Evolutionary conservation across 805 yeast species (phyloP).

Genomic region (Hanseniaspora thailandica): DNA sequence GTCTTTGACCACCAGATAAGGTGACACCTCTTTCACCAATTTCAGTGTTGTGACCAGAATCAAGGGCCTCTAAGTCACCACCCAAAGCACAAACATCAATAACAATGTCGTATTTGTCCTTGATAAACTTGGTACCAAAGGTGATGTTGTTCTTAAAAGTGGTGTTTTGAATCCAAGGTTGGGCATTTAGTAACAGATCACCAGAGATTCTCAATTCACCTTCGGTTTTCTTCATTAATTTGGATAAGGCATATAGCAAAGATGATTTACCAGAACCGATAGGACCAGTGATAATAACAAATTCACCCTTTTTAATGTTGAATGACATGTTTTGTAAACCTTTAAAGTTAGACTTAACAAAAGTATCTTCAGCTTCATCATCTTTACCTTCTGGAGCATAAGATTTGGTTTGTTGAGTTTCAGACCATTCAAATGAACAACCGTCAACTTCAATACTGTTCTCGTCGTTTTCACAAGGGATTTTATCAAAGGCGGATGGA

Average conservation of each 20-base stretch:
- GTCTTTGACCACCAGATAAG: constrained; percentile 67
- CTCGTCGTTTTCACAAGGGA: constrained; percentile 17
- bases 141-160: constrained; percentile 54
- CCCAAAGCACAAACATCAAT: constrained; percentile 49
- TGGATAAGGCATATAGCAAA: constrained; percentile 41
- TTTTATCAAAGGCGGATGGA: constrained; percentile 11
- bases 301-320: constrained; percentile 42
- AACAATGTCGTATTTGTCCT: constrained; percentile 38
- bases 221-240: background rate
- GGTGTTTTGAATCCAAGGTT: constrained; percentile 64
- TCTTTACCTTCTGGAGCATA: background rate
- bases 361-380: background rate
- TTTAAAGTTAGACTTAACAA: background rate
- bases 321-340: constrained; percentile 32
- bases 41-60: constrained; percentile 57
- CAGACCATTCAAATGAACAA: constrained; percentile 51
- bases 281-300: constrained; percentile 54
- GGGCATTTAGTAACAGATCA: constrained; percentile 33
- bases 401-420: background rate
- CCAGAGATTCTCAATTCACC: constrained; percentile 31
- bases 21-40: constrained; percentile 70
- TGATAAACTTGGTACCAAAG: constrained; percentile 43
- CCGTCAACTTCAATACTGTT: constrained; percentile 36
- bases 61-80: constrained; percentile 45
- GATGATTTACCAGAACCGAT: constrained; percentile 44